Evolutionary conservation across 2,329 filamentous ascomycete species (phyloP).

Genomic region (Fusarium decemcellulare): DNA sequence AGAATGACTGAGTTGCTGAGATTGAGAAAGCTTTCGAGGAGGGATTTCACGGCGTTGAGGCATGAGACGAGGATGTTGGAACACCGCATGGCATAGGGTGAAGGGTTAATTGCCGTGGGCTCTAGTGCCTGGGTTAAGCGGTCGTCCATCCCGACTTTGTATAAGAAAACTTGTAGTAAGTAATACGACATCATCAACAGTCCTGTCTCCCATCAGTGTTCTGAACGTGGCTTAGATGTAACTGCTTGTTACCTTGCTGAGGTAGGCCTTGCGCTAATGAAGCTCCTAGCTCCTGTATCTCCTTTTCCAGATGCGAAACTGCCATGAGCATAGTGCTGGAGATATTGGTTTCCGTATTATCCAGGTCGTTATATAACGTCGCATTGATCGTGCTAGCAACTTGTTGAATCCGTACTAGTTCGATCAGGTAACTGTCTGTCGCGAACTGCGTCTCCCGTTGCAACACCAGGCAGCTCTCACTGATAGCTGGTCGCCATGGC

Average conservation of each 20-base stretch:
- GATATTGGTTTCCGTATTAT: background rate
- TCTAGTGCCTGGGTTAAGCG: background rate
- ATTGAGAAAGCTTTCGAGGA: background rate
- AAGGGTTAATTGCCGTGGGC: background rate
- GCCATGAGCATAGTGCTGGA: background rate
- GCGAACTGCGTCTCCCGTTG: background rate
- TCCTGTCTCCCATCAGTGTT: background rate
- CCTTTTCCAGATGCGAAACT: conserved; percentile 13
- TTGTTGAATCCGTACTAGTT: conserved; percentile 12
- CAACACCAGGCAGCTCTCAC: background rate
- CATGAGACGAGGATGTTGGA: conserved; percentile 17
- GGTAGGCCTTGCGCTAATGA: background rate
- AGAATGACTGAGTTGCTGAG: background rate
- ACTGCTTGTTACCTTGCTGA: conserved; percentile 1
- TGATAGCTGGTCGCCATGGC: background rate
- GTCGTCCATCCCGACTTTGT: conserved; percentile 24
- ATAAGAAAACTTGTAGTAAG: conserved; percentile 11
- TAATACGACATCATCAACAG: conserved; percentile 12
- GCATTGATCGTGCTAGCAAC: background rate
- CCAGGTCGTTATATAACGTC: background rate
- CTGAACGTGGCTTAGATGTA: accelerated
- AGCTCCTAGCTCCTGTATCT: conserved; percentile 5
- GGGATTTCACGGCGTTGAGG: conserved; percentile 22
- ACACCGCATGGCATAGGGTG: background rate
- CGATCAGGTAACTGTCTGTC: conserved; percentile 2